A percentile compares a stretch with the other conserved stretches of the same genome.
These are phyloP conservation scores for Paspalum notatum DNA, from an alignment of 176 grass and related monocot species.

Conservation along the genomic window DNA sequence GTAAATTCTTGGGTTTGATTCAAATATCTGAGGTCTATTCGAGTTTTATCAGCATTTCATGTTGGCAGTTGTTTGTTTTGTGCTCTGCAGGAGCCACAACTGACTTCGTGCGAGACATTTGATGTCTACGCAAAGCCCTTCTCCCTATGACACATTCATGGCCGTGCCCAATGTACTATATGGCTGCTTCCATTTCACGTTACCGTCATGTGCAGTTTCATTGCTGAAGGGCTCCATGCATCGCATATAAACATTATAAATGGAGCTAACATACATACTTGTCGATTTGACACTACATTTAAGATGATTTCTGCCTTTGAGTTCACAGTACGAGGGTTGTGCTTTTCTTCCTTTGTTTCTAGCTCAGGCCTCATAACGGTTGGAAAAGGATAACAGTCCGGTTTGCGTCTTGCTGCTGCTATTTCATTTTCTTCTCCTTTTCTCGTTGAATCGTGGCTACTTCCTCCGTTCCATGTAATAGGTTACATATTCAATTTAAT, in stretches of 20 bases:
- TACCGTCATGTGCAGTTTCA: constrained; percentile 34
- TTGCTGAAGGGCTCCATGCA: constrained; percentile 10
- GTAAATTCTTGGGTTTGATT: constrained; percentile 45
- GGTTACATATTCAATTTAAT: no score
- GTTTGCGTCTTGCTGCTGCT: not conserved
- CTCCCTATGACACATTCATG: constrained; percentile 52
- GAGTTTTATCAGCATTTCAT: constrained; percentile 9
- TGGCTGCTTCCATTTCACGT: not conserved
- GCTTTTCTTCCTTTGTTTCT: not conserved
- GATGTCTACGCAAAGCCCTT: constrained; percentile 94
- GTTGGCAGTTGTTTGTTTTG: constrained; percentile 7
- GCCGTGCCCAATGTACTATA: not conserved
- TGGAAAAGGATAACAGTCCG: not conserved
- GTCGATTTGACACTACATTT: constrained; percentile 23
- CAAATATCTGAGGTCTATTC: not conserved
- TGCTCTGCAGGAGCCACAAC: constrained; percentile 80
- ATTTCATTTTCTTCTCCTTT: not conserved
- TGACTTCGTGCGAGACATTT: constrained; percentile 66
- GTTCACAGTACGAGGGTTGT: not conserved
- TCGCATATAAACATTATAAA: not conserved
- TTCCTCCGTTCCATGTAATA: not conserved
- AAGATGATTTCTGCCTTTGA: not conserved
- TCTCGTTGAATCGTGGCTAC: not conserved
- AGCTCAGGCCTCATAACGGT: not conserved
- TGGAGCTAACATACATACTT: constrained; percentile 16